Percentiles rank a stretch among this genome's conserved stretches.
These are phyloP conservation scores for Nitzschia palea DNA, from an alignment of 108 stramenopile species.

Conservation along the genomic window DNA sequence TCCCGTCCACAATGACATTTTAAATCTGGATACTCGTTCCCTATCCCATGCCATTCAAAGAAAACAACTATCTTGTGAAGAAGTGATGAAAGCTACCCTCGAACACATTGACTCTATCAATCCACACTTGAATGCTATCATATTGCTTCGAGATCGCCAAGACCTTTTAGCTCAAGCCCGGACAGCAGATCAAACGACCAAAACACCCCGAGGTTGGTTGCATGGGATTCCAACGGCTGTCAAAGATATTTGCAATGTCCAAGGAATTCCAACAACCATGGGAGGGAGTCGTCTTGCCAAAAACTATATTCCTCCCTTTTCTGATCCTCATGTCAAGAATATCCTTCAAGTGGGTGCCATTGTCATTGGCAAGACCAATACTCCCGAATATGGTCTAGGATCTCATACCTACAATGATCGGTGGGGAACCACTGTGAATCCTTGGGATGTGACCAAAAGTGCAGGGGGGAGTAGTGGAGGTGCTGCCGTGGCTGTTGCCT, in stretches of 20 bases:
- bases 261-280: slow-evolving; percentile 47
- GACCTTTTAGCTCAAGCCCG: slow-evolving; percentile 41
- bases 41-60: slow-evolving; percentile 18
- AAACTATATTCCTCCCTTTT: slow-evolving; percentile 11
- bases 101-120: slow-evolving; percentile 51
- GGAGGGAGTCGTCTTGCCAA: slow-evolving; percentile 47
- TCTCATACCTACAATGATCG: slow-evolving; percentile 57
- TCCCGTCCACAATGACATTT: slow-evolving; percentile 37
- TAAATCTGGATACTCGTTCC: slow-evolving; percentile 15
- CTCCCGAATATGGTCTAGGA: slow-evolving; percentile 93
- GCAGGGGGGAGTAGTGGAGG: slow-evolving; percentile 65
- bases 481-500: slow-evolving; percentile 52
- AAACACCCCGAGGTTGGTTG: slow-evolving; percentile 40
- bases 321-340: slow-evolving; percentile 41
- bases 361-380: slow-evolving; percentile 87
- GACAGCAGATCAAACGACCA: slow-evolving; percentile 18
- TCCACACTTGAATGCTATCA: slow-evolving; percentile 43
- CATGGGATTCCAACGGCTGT: slow-evolving; percentile 64
- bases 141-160: slow-evolving; percentile 36
- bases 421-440: slow-evolving; percentile 54
- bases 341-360: slow-evolving; percentile 69
- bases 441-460: slow-evolving; percentile 30
- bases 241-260: slow-evolving; percentile 51
- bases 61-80: slow-evolving; percentile 35
- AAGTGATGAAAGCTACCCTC: slow-evolving; percentile 44